phyloP scores from a whole-genome alignment of 805 yeast species.

The Saccharomycopsis fibuligera region DNA sequence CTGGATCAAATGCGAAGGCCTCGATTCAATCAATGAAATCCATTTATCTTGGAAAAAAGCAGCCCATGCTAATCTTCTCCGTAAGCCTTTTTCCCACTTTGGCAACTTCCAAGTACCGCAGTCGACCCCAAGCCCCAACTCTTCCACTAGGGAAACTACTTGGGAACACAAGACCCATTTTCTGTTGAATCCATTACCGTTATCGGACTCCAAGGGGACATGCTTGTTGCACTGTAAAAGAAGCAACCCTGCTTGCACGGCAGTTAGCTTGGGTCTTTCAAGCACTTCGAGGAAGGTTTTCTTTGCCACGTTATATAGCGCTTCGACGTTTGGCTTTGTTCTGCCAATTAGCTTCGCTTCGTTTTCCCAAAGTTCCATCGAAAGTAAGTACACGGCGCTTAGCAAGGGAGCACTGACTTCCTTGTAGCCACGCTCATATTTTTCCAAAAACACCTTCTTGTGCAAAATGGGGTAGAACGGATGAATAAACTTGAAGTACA shows the following conservation, averaged over 20 bases:
- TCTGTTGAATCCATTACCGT: slow-evolving; percentile 26
- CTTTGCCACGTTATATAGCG: slow-evolving; percentile 62
- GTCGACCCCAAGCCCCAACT: slow-evolving; percentile 84
- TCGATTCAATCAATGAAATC: slow-evolving; percentile 72
- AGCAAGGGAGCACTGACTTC: slow-evolving; percentile 87
- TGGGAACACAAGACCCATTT: slow-evolving; percentile 86
- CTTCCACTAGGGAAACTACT: slow-evolving; percentile 83
- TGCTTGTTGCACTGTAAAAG: slow-evolving; percentile 54
- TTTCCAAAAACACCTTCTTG: slow-evolving; percentile 85
- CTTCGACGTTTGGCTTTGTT: slow-evolving; percentile 72
- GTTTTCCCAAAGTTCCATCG: slow-evolving; percentile 92
- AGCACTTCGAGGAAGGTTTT: slow-evolving; percentile 62
- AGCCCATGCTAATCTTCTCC: slow-evolving; percentile 93
- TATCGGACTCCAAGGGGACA: slow-evolving; percentile 35
- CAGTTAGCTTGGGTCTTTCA: slow-evolving; percentile 83
- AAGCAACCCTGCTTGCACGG: slow-evolving; percentile 84
- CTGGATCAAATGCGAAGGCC: slow-evolving; percentile 75
- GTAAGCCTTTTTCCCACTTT: slow-evolving; percentile 86
- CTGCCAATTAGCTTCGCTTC: slow-evolving; percentile 69
- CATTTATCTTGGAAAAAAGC: slow-evolving; percentile 89
- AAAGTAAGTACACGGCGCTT: slow-evolving; percentile 85
- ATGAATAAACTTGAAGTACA: slow-evolving; percentile 80
- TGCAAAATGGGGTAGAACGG: slow-evolving; percentile 90
- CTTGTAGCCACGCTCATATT: slow-evolving; percentile 82
- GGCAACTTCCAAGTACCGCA: slow-evolving; percentile 90